These are phyloP conservation scores for Thielaviopsis euricoi DNA, from an alignment of 2,329 filamentous ascomycete species.

Conservation along the genomic window DNA sequence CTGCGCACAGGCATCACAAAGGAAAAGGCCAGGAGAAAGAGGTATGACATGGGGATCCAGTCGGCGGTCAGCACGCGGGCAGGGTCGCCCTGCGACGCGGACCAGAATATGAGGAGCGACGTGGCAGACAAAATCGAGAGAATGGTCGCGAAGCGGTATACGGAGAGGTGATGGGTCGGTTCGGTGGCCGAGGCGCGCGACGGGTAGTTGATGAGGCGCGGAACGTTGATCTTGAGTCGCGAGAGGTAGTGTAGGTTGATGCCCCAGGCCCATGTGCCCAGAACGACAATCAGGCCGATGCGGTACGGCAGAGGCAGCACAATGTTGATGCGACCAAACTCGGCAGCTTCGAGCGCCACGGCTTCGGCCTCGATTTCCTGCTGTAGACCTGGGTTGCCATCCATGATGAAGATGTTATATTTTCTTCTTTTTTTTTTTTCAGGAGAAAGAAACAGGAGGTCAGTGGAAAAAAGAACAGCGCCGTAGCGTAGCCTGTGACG, in stretches of 20 bases:
- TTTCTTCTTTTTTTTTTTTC: neutral
- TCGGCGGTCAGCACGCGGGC: conserved; percentile 61
- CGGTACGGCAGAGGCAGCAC: conserved; percentile 70
- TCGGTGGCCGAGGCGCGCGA: conserved; percentile 53
- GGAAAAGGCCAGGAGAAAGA: conserved; percentile 52
- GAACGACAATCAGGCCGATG: conserved; percentile 67
- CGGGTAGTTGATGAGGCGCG: conserved; percentile 73
- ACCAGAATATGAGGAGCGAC: conserved; percentile 72
- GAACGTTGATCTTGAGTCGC: conserved; percentile 69
- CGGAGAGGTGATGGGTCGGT: conserved; percentile 60
- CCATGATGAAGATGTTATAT: too few species aligned
- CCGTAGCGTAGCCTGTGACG: neutral
- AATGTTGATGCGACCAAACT: conserved; percentile 11
- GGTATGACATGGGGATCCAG: conserved; percentile 72
- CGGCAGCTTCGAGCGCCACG: conserved; percentile 6
- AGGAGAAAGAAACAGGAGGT: neutral
- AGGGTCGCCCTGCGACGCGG: conserved; percentile 53
- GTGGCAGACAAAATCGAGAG: conserved; percentile 54
- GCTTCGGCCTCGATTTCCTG: conserved; percentile 12
- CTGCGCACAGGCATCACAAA: conserved; percentile 59
- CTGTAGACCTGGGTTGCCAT: conserved; percentile 2
- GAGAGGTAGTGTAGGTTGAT: conserved; percentile 79
- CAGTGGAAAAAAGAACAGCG: neutral
- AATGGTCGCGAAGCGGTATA: conserved; percentile 69
- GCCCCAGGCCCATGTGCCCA: conserved; percentile 92